Evolutionary conservation across 345 rosid species (phyloP).

Genomic region (Carallia pectinifolia): DNA sequence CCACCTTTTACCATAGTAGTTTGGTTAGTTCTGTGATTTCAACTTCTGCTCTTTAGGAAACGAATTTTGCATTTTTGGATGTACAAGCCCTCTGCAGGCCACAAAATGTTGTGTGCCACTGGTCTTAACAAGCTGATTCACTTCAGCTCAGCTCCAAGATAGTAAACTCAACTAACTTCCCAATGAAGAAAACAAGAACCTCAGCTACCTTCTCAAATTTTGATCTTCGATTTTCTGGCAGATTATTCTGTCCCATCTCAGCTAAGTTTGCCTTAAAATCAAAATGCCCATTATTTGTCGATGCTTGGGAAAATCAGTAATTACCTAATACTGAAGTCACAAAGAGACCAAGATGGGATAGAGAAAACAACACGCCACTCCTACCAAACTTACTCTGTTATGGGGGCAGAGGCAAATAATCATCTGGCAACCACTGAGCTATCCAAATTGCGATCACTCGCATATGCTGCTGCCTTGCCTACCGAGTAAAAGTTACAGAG

Average conservation of each 20-base stretch:
- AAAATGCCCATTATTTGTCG: not conserved
- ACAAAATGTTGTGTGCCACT: no score
- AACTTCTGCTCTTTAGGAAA: no score
- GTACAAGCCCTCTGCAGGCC: no score
- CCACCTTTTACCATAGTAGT: not conserved
- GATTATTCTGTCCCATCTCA: constrained; percentile 3
- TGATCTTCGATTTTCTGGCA: constrained; percentile 1
- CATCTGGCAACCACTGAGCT: not conserved
- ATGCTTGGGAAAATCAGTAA: not conserved
- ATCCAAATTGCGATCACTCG: not conserved
- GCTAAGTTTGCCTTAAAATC: not conserved
- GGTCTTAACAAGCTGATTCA: no score
- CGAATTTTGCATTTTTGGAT: no score
- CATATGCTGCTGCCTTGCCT: not conserved
- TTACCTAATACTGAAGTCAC: not conserved
- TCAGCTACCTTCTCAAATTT: not conserved
- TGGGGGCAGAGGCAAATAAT: not conserved
- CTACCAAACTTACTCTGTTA: not conserved
- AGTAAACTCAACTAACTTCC: not conserved
- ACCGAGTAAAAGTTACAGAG: not conserved
- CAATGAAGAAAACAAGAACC: not conserved
- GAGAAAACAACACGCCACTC: not conserved
- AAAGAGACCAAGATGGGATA: not conserved
- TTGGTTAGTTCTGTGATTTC: not conserved
- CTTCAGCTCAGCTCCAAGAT: not conserved